Evolutionary conservation across 257 asterid genomes (phyloP).

Genomic region (Echites panduratus): DNA sequence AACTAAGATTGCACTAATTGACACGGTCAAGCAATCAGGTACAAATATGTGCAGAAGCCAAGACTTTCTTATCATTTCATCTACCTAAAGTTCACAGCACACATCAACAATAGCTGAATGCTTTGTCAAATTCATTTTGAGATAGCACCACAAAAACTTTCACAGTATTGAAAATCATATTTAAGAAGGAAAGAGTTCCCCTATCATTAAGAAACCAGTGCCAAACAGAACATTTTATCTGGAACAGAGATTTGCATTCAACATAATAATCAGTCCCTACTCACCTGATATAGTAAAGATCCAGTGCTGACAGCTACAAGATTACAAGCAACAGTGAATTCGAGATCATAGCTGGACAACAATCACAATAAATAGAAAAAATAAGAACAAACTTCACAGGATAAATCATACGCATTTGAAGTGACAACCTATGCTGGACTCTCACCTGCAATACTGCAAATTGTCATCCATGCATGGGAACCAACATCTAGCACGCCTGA

Average conservation of each 20-base stretch:
- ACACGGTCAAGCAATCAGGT: not conserved
- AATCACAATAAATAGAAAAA: constrained; percentile 23
- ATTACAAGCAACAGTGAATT: constrained; percentile 88
- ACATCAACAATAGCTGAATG: not conserved
- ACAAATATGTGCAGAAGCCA: not conserved
- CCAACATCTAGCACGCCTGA: constrained; percentile 99
- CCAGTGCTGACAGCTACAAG: constrained; percentile 94
- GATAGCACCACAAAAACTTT: not conserved
- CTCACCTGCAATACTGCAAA: constrained; percentile 85
- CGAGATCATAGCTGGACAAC: constrained; percentile 77
- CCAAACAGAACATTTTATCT: not conserved
- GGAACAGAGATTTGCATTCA: not conserved
- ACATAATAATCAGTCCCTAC: constrained; percentile 10
- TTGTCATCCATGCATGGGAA: constrained; percentile 98
- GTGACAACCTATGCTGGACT: constrained; percentile 5
- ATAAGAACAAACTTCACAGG: constrained; percentile 19
- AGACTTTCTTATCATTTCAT: not conserved
- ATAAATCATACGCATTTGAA: constrained; percentile 7
- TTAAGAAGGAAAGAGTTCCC: not conserved
- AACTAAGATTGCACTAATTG: not conserved
- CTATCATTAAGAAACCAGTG: not conserved
- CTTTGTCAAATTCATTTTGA: not conserved
- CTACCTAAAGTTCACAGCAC: not conserved
- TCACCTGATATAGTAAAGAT: constrained; percentile 88
- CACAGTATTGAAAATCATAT: not conserved